Evolutionary conservation across 1,284 basidiomycete genomes (phyloP).

Genomic region (Pseudomicrostroma phylloplanum): DNA sequence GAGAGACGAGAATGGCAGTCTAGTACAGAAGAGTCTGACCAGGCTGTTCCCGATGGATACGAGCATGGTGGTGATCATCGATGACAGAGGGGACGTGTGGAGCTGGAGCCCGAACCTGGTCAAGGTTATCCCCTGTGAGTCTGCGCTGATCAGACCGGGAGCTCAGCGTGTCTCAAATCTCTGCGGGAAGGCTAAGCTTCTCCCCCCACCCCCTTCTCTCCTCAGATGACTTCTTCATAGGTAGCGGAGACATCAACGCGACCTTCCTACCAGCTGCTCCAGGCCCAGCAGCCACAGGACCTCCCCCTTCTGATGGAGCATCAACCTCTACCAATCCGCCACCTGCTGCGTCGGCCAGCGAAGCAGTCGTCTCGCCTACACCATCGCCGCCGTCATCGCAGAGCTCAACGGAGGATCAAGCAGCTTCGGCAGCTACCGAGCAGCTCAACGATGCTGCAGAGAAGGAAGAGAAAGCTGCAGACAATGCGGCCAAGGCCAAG

Average conservation of each 20-base stretch:
- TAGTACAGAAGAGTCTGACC: slow-evolving; percentile 83
- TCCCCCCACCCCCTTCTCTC: neutral
- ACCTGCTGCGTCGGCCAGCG: neutral
- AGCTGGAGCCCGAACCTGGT: slow-evolving; percentile 85
- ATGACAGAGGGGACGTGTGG: slow-evolving; percentile 97
- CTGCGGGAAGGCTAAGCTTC: neutral
- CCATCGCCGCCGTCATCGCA: slow-evolving; percentile 6
- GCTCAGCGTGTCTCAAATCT: neutral
- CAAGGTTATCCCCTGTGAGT: slow-evolving; percentile 89
- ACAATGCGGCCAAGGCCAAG: slow-evolving; percentile 11
- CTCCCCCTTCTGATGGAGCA: slow-evolving; percentile 18
- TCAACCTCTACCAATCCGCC: slow-evolving; percentile 17
- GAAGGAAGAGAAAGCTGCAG: slow-evolving; percentile 10
- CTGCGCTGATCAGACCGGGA: neutral
- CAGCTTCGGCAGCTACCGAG: slow-evolving; percentile 11
- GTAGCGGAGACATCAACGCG: slow-evolving; percentile 98
- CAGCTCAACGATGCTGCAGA: slow-evolving; percentile 1
- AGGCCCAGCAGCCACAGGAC: slow-evolving; percentile 17
- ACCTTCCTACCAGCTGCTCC: slow-evolving; percentile 71
- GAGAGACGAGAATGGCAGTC: slow-evolving; percentile 73
- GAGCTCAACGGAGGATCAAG: neutral
- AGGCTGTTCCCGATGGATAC: slow-evolving; percentile 85
- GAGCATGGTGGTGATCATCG: slow-evolving; percentile 98
- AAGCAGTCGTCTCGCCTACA: slow-evolving; percentile 8
- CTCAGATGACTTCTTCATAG: slow-evolving; percentile 90